phyloP scores from a whole-genome alignment of 805 yeast genomes.

The Saccharomycopsis fodiens region DNA sequence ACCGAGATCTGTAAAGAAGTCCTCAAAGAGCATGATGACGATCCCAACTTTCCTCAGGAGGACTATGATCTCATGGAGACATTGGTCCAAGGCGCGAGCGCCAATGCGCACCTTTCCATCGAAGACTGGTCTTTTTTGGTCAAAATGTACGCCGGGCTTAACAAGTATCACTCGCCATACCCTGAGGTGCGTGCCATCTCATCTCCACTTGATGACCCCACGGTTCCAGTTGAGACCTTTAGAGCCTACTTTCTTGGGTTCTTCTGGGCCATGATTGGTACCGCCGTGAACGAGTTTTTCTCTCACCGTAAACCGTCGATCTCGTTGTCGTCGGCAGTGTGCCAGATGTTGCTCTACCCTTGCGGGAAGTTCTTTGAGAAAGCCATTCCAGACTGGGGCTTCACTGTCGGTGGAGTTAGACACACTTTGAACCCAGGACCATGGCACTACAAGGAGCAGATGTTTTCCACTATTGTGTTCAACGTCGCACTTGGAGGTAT shows the following conservation, averaged over 20 bases:
- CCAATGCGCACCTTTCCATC: slow-evolving; percentile 21
- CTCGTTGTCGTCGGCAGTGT: slow-evolving; percentile 34
- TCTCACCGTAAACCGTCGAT: slow-evolving; percentile 47
- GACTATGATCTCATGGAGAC: slow-evolving; percentile 30
- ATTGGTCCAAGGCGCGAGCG: slow-evolving; percentile 24
- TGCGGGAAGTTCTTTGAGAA: slow-evolving; percentile 36
- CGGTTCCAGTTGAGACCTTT: slow-evolving; percentile 42
- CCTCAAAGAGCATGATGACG: slow-evolving; percentile 36
- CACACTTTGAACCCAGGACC: slow-evolving; percentile 53
- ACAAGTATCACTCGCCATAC: slow-evolving; percentile 46
- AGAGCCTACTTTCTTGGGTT: slow-evolving; percentile 32
- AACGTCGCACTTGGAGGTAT: slow-evolving; percentile 30
- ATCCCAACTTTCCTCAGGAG: slow-evolving; percentile 36
- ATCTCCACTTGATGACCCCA: slow-evolving; percentile 42
- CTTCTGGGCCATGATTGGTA: slow-evolving; percentile 44
- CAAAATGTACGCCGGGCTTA: slow-evolving; percentile 30
- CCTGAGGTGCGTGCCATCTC: slow-evolving; percentile 62
- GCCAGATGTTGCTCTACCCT: slow-evolving; percentile 40
- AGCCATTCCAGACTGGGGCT: slow-evolving; percentile 38
- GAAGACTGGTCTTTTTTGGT: slow-evolving; percentile 25
- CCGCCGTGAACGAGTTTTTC: slow-evolving; percentile 51
- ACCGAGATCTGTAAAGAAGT: slow-evolving; percentile 33
- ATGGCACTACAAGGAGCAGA: slow-evolving; percentile 58
- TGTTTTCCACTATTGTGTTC: slow-evolving; percentile 45
- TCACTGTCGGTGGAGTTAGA: slow-evolving; percentile 33